Evolutionary conservation across 257 asterid genomes (phyloP).

Genomic region (Euphrasia confusa): DNA sequence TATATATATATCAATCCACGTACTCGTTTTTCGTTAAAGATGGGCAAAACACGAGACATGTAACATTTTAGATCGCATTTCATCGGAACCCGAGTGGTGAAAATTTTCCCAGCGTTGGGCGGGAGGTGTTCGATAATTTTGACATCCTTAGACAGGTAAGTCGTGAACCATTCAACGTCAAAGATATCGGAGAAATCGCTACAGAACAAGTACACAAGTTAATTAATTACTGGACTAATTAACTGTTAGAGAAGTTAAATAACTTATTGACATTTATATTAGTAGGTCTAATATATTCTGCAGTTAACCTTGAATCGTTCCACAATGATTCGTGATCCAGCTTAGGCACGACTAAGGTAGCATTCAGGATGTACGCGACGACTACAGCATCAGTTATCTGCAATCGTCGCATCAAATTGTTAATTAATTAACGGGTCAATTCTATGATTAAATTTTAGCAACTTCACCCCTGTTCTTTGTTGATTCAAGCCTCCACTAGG

Average conservation of each 20-base stretch:
- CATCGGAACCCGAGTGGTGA: conserved; percentile 59
- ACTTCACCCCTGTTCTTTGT: conserved; percentile 68
- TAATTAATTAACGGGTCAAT: not conserved
- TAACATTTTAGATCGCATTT: conserved; percentile 58
- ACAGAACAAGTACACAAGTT: conserved; percentile 22
- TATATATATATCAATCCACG: conserved; percentile 29
- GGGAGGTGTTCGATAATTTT: conserved; percentile 52
- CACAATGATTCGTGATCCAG: conserved; percentile 70
- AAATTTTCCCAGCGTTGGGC: conserved; percentile 32
- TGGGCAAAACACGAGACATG: conserved; percentile 54
- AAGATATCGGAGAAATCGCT: conserved; percentile 78
- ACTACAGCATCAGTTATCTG: conserved; percentile 84
- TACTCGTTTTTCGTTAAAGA: conserved; percentile 38
- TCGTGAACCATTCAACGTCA: conserved; percentile 51
- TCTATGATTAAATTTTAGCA: no score
- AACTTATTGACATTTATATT: not conserved
- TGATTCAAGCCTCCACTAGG: conserved; percentile 86
- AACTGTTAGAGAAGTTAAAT: not conserved
- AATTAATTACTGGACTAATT: no score
- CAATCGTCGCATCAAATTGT: not conserved
- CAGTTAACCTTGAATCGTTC: conserved; percentile 61
- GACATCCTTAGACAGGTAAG: conserved; percentile 43
- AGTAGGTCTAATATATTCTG: no score
- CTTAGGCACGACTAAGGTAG: conserved; percentile 61
- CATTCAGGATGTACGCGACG: conserved; percentile 70